phyloP scores from a whole-genome alignment of 2,329 filamentous ascomycete genomes.

The Paracorniculantispora psalliotae region DNA sequence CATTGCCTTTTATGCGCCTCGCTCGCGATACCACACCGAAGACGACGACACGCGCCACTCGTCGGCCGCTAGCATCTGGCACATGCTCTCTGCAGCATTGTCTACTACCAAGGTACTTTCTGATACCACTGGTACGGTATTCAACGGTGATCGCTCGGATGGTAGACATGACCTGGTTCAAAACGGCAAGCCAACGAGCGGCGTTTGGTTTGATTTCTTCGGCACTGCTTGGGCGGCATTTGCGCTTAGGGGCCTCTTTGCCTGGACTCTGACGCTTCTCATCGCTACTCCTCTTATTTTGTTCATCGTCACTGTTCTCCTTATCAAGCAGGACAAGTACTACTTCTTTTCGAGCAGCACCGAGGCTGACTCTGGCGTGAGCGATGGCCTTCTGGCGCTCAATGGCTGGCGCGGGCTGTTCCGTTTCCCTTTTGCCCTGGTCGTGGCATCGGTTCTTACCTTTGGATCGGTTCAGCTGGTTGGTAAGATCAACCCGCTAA shows the following conservation, averaged over 20 bases:
- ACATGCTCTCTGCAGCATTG: slow-evolving; percentile 86
- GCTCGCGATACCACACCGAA: slow-evolving; percentile 84
- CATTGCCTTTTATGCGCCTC: slow-evolving; percentile 83
- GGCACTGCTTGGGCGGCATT: slow-evolving; percentile 76
- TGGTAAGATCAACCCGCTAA: slow-evolving; percentile 79
- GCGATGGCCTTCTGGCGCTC: slow-evolving; percentile 57
- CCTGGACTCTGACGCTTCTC: slow-evolving; percentile 77
- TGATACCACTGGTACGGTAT: slow-evolving; percentile 60
- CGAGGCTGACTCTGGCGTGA: slow-evolving; percentile 51
- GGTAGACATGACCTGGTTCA: slow-evolving; percentile 55
- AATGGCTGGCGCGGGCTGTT: slow-evolving; percentile 79
- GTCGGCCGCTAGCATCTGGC: slow-evolving; percentile 69
- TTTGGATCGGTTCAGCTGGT: slow-evolving; percentile 70
- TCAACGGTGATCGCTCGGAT: slow-evolving; percentile 55
- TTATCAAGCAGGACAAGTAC: slow-evolving; percentile 72
- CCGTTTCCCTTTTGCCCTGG: slow-evolving; percentile 72
- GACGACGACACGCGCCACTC: slow-evolving; percentile 82
- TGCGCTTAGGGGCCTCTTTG: slow-evolving; percentile 76
- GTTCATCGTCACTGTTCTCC: slow-evolving; percentile 60
- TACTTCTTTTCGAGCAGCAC: slow-evolving; percentile 72
- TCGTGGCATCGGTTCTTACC: slow-evolving; percentile 62
- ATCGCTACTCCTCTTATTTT: slow-evolving; percentile 73
- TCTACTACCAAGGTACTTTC: slow-evolving; percentile 69
- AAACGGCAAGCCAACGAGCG: slow-evolving; percentile 61
- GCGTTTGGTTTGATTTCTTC: slow-evolving; percentile 93